Conservation (phyloP, 371 early-diverging fungal species). For the Zopfochytrium polystomum region DNA sequence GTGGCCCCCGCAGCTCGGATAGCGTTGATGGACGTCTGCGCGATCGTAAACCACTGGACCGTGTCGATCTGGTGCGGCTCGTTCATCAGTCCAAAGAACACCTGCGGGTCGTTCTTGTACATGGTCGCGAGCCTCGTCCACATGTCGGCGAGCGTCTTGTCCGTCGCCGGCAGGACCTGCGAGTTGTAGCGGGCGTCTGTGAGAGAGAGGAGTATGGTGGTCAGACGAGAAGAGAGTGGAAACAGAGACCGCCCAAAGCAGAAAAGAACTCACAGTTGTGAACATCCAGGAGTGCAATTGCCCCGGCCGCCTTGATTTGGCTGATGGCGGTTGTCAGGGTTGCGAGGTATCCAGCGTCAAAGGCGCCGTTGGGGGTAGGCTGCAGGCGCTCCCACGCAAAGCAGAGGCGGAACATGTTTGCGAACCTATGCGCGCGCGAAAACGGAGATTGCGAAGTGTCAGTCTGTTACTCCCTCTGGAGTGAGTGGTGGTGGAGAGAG, state of each 20-base stretch:
- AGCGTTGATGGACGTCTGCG: slow-evolving; percentile 32
- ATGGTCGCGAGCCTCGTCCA: slow-evolving; percentile 24
- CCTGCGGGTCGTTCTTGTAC: slow-evolving; percentile 19
- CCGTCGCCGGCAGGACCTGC: background rate
- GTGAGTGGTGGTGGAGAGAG: too few relatives aligned
- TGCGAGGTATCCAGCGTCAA: slow-evolving; percentile 14
- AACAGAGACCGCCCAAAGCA: background rate
- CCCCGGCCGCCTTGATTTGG: slow-evolving; percentile 11
- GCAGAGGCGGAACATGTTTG: slow-evolving; percentile 31
- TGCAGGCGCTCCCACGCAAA: slow-evolving; percentile 36
- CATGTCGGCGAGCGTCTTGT: slow-evolving; percentile 18
- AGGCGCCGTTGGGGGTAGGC: slow-evolving; percentile 12
- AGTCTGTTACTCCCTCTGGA: too few relatives aligned
- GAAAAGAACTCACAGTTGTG: slow-evolving; percentile 28
- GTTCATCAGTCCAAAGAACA: slow-evolving; percentile 36
- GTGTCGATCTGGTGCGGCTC: slow-evolving; percentile 26
- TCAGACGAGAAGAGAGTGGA: background rate
- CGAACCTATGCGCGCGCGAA: too few relatives aligned
- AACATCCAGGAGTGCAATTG: slow-evolving; percentile 25
- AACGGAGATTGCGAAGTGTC: too few relatives aligned
- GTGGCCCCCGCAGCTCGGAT: slow-evolving; percentile 31
- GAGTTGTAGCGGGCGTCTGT: background rate
- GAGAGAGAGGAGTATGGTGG: background rate
- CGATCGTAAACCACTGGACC: slow-evolving; percentile 10
- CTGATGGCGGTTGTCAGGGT: slow-evolving; percentile 11